Percentiles rank a stretch among this genome's conserved stretches.
Conservation (phyloP, 768 basidiomycete genomes). For the Coprinopsis sp. region DNA sequence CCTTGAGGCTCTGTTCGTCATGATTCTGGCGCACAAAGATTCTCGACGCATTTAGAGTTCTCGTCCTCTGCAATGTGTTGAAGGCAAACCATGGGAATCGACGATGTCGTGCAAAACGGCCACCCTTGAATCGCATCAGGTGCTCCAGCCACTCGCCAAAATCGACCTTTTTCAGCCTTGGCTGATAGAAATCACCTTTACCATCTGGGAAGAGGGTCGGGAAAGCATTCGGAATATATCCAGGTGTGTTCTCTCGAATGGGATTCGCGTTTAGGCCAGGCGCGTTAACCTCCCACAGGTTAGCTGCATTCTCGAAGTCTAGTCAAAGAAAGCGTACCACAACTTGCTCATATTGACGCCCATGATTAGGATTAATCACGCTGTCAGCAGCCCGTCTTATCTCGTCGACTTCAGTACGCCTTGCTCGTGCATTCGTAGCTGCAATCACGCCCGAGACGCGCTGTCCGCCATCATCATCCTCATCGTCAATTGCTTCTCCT, state of each 20-base stretch:
- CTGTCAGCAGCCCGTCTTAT: conserved; percentile 12
- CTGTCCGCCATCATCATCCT: neutral
- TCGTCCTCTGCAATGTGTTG: conserved; percentile 10
- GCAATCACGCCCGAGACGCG: conserved; percentile 5
- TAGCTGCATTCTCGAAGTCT: neutral
- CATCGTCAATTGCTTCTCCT: neutral
- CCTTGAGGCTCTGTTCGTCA: conserved; percentile 12
- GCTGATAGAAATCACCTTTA: conserved; percentile 13
- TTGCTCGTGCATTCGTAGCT: conserved; percentile 10
- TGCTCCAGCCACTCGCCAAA: conserved; percentile 17
- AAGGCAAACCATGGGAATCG: conserved; percentile 19
- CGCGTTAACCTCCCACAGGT: conserved; percentile 9
- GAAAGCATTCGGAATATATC: conserved; percentile 19
- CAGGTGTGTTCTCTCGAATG: conserved; percentile 8
- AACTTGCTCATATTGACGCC: neutral
- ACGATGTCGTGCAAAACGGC: conserved; percentile 19
- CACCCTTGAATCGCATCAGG: conserved; percentile 14
- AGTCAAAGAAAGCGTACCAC: neutral
- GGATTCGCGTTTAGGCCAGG: conserved; percentile 12
- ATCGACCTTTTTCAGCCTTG: conserved; percentile 6
- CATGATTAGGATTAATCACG: neutral
- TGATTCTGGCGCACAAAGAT: conserved; percentile 14
- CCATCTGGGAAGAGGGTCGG: conserved; percentile 22
- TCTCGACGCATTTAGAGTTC: conserved; percentile 6
- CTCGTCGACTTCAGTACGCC: conserved; percentile 14